phyloP scores from a whole-genome alignment of 805 yeast genomes.

The Barnettozyma californica region DNA sequence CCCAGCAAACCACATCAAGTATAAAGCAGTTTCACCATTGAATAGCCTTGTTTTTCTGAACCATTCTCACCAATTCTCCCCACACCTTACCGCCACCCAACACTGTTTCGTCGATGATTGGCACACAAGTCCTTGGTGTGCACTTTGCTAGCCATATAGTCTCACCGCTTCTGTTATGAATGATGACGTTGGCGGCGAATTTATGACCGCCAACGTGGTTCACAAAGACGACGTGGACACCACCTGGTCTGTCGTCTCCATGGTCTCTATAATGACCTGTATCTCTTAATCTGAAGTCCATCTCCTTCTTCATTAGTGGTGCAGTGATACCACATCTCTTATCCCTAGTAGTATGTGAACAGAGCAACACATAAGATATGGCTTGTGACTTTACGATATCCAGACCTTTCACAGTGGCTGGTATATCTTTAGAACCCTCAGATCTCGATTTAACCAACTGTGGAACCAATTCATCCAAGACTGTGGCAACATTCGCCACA shows the following conservation, averaged over 20 bases:
- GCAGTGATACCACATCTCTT: conserved; percentile 93
- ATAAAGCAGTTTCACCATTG: conserved; percentile 37
- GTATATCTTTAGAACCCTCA: conserved; percentile 10
- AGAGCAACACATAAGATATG: conserved; percentile 57
- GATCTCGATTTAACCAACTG: conserved; percentile 29
- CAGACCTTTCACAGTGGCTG: conserved; percentile 19
- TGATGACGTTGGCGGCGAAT: conserved; percentile 81
- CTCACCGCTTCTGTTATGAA: conserved; percentile 68
- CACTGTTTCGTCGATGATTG: conserved; percentile 73
- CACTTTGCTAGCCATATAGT: conserved; percentile 87
- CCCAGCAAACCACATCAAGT: background rate
- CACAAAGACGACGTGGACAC: conserved; percentile 63
- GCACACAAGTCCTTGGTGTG: conserved; percentile 66
- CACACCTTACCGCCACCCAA: conserved; percentile 61
- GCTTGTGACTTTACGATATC: conserved; percentile 34
- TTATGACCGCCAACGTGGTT: conserved; percentile 97
- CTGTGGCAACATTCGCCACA: conserved; percentile 35
- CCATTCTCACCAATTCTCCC: conserved; percentile 60
- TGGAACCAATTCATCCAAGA: conserved; percentile 42
- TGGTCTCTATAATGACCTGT: conserved; percentile 68
- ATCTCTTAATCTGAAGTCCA: conserved; percentile 68
- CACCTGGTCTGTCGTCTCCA: conserved; percentile 70
- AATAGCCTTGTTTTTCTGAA: conserved; percentile 48
- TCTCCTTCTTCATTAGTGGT: conserved; percentile 76
- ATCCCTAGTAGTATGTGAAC: conserved; percentile 90